These are phyloP conservation scores for Aspergillus leporis DNA, from an alignment of 495 filamentous ascomycete species.

Conservation along the genomic window DNA sequence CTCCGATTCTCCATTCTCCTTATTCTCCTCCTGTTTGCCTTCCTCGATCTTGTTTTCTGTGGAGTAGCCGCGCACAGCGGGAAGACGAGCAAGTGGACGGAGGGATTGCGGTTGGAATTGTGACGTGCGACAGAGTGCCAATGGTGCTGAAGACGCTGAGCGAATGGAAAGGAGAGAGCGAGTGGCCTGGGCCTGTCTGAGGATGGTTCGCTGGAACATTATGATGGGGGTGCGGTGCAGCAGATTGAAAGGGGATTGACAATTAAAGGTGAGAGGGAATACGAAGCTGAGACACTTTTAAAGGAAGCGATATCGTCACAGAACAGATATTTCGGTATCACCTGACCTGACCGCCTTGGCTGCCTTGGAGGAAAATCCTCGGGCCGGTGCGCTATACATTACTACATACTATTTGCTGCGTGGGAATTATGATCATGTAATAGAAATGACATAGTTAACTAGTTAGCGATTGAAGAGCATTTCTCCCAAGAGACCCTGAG, in stretches of 20 bases:
- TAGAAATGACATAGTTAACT: not conserved
- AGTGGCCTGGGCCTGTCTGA: slow-evolving; percentile 46
- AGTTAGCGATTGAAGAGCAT: too few species aligned
- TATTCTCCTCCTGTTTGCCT: slow-evolving; percentile 34
- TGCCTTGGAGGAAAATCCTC: not conserved
- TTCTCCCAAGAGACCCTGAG: too few species aligned
- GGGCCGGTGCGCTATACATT: not conserved
- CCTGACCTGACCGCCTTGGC: slow-evolving; percentile 2
- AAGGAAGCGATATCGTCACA: not conserved
- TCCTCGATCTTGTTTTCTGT: slow-evolving; percentile 41
- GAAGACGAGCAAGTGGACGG: slow-evolving; percentile 33
- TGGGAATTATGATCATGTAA: not conserved
- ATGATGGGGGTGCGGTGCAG: slow-evolving; percentile 20
- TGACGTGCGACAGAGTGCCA: slow-evolving; percentile 40
- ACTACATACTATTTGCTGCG: not conserved
- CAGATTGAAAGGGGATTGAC: slow-evolving; percentile 11
- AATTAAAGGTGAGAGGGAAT: slow-evolving; percentile 5
- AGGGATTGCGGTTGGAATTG: slow-evolving; percentile 37
- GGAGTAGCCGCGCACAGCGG: slow-evolving; percentile 41
- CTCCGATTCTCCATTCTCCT: slow-evolving; percentile 35
- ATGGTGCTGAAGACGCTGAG: slow-evolving; percentile 32
- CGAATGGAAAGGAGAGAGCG: slow-evolving; percentile 39
- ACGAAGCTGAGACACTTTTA: slow-evolving; percentile 6
- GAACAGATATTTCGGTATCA: slow-evolving; percentile 5
- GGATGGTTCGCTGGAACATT: slow-evolving; percentile 48